Evolutionary conservation across 140 eudicot species (phyloP).

Genomic region (Bidens hawaiensis): DNA sequence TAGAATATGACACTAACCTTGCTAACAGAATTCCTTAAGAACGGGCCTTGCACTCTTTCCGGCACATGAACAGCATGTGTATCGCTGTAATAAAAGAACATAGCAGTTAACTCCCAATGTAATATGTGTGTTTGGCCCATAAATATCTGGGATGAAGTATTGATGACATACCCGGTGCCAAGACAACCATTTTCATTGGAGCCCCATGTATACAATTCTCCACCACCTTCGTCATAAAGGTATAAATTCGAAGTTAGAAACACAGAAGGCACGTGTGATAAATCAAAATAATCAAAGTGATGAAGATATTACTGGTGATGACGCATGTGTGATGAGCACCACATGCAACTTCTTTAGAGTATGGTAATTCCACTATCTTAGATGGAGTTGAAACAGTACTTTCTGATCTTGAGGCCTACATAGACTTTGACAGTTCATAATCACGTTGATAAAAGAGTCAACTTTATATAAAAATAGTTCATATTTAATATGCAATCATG

Average conservation of each 20-base stretch:
- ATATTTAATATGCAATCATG: slow-evolving; percentile 6
- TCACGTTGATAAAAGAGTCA: slow-evolving; percentile 5
- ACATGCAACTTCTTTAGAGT: slow-evolving; percentile 75
- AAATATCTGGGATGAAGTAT: slow-evolving; percentile 7
- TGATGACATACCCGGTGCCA: slow-evolving; percentile 72
- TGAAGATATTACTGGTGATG: slow-evolving; percentile 50
- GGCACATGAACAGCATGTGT: slow-evolving; percentile 62
- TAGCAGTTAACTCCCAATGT: slow-evolving; percentile 4
- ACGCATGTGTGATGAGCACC: slow-evolving; percentile 98
- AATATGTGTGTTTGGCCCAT: neutral
- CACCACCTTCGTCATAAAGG: slow-evolving; percentile 47
- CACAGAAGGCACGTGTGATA: neutral
- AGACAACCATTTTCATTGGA: slow-evolving; percentile 98
- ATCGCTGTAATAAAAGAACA: slow-evolving; percentile 41
- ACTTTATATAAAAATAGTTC: neutral
- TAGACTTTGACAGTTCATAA: neutral
- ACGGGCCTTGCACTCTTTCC: slow-evolving; percentile 88
- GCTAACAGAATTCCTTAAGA: slow-evolving; percentile 54
- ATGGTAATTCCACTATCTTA: slow-evolving; percentile 47
- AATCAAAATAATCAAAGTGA: neutral
- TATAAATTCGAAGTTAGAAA: slow-evolving; percentile 4
- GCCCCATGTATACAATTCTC: slow-evolving; percentile 91
- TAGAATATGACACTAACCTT: slow-evolving; percentile 44
- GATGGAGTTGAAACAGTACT: slow-evolving; percentile 53
- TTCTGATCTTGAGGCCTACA: slow-evolving; percentile 64